Evolutionary conservation across 1,284 basidiomycete genomes (phyloP).

Genomic region (Cutaneotrichosporon curvatum): DNA sequence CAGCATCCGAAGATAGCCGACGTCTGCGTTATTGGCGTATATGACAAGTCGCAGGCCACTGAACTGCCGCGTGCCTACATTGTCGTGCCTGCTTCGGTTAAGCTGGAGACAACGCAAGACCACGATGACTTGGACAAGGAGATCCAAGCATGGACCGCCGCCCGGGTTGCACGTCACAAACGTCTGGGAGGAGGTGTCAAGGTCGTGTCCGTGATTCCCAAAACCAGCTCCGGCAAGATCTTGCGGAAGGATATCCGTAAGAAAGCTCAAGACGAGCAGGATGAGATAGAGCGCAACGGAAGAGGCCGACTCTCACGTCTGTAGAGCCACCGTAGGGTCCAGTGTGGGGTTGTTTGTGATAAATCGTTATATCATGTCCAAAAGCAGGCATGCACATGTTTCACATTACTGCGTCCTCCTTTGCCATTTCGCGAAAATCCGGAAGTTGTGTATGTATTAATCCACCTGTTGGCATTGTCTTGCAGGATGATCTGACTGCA

Average conservation of each 20-base stretch:
- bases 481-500: no score
- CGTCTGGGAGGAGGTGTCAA: conserved; percentile 47
- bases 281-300: background rate
- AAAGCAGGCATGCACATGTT: no score
- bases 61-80: conserved; percentile 57
- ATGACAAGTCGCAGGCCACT: conserved; percentile 58
- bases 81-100: background rate
- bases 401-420: no score
- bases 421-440: no score
- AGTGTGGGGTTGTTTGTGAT: no score
- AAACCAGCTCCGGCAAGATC: conserved; percentile 38
- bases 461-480: no score
- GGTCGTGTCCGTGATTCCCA: conserved; percentile 48
- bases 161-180: conserved; percentile 51
- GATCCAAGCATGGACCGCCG: conserved; percentile 58
- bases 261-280: conserved; percentile 9
- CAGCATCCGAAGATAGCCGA: conserved; percentile 64
- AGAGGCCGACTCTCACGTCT: background rate
- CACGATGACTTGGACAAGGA: conserved; percentile 46
- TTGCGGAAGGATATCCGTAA: conserved; percentile 32
- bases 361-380: no score
- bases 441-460: no score
- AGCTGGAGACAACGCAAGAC: background rate
- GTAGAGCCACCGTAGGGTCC: background rate
- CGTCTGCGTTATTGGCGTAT: conserved; percentile 62